Evolutionary conservation across 352 stramenopile genomes (phyloP).

Genomic region (Pythium rhizo-oryzae): DNA sequence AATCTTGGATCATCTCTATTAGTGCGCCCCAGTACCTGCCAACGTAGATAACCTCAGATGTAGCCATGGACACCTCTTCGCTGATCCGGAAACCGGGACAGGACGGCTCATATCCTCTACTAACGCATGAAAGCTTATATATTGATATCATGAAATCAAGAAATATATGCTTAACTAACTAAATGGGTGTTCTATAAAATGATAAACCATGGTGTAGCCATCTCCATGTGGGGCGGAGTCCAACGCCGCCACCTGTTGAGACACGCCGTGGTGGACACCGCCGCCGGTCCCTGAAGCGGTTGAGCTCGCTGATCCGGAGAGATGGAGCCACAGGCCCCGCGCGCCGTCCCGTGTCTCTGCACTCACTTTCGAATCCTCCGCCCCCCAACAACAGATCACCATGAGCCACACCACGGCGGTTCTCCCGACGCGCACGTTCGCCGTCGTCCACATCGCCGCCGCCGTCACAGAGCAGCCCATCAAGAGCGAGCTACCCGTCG

Average conservation of each 20-base stretch:
- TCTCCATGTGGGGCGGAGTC: neutral
- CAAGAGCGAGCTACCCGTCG: neutral
- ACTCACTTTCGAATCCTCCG: neutral
- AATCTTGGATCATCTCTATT: no score
- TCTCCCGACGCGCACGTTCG: neutral
- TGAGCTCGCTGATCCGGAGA: neutral
- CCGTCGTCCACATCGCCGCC: neutral
- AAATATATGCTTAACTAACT: no score
- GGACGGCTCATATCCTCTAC: no score
- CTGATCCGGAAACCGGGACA: no score
- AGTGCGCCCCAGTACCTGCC: no score
- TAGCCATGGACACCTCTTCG: no score
- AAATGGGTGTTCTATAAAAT: no score
- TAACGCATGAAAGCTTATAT: no score
- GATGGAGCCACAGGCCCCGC: neutral
- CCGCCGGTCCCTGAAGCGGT: no score
- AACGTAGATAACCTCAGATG: no score
- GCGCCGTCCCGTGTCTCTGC: neutral
- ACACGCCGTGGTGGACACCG: neutral
- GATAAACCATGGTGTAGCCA: neutral
- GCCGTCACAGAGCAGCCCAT: neutral
- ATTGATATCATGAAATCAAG: no score
- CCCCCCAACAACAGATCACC: neutral
- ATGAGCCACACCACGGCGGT: neutral
- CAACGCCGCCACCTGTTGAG: neutral